Evolutionary conservation across 2,329 filamentous ascomycete genomes (phyloP), one percentile per base, ranked within the genome.

Genomic region (Colletotrichum cereale): DNA sequence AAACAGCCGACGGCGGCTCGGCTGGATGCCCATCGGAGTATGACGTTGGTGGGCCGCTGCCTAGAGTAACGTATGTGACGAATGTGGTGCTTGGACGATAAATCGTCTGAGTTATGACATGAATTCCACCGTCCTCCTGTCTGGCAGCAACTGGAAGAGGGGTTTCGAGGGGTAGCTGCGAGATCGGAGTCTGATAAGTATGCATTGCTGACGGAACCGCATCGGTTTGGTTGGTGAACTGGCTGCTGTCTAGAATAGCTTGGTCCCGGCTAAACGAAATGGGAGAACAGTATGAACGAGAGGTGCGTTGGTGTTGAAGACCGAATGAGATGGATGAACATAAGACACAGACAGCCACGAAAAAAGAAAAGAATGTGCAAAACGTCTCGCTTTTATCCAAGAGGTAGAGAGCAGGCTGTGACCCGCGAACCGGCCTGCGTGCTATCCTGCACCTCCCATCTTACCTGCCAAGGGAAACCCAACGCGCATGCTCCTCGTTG

Each of bases 91-190:
- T 75, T 5, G 78, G 75, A 10, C 79, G 76, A 18, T 75, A 75
- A 38, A 84, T 76, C 5, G 78, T 82, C 74, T 83, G 82, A 21
- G 81, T 83, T 52, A 84, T 75, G 56, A 72, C 69, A 60, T 69
- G 69, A 2, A 72, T n/a, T 14, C 14, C 56, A 21, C 26, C 24
- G 7, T 72, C 65, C n/a, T 69, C 52, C 38, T 68, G 69, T 64
- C 69, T 65, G 58, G 58, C 53, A 58, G 53, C 65, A 52, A 62
- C 56, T 11, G n/a, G 3, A 55, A 36, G 69, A 56, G 36, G 65
- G 53, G 29, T 55, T 36, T 34, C 60, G 31, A 40, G 31, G 24
- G 65, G 68, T 47, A 26, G 58, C 56, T 56, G 62, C 66, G 66
- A 48, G 21, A 69, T 60, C 58, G 69, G 69, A 64, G 65, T 63